Percentiles rank a stretch among this genome's conserved stretches.
phyloP scores from a whole-genome alignment of 2,329 filamentous ascomycete genomes.

The Alternaria postmessia region DNA sequence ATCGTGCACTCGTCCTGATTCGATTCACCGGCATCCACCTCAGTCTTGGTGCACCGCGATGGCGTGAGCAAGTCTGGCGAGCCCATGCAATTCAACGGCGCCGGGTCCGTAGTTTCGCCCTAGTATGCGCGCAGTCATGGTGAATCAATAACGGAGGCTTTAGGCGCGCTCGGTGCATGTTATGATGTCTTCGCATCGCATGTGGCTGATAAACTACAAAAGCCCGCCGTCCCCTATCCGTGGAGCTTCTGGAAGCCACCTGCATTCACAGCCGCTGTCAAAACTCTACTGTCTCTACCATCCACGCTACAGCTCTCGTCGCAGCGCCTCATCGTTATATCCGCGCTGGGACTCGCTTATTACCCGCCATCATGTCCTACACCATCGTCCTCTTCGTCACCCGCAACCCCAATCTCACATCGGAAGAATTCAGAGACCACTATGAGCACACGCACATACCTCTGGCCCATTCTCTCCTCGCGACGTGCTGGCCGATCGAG shows the following conservation, averaged over 20 bases:
- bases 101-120: constrained; percentile 12
- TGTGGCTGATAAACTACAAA: constrained; percentile 15
- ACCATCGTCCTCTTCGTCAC: constrained; percentile 38
- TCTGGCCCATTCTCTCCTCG: constrained; percentile 29
- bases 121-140: constrained; percentile 16
- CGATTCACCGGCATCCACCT: constrained; percentile 1
- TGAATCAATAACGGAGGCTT: constrained; percentile 8
- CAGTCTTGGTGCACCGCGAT: background rate
- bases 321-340: background rate
- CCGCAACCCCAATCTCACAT: constrained; percentile 28
- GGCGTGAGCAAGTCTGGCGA: constrained; percentile 13
- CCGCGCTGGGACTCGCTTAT: background rate
- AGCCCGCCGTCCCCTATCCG: constrained; percentile 15
- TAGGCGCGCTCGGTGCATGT: constrained; percentile 7
- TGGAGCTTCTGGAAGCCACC: constrained; percentile 19
- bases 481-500: constrained; percentile 27
- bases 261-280: constrained; percentile 16
- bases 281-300: constrained; percentile 3
- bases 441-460: constrained; percentile 41
- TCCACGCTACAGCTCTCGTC: background rate
- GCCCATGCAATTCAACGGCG: constrained; percentile 12
- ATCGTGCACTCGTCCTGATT: background rate
- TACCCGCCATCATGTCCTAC: constrained; percentile 31
- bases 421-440: constrained; percentile 38
- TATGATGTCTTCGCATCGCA: background rate